Conservation (phyloP, 192 early-diverging fungal species). For the Geosiphon pyriformis region DNA sequence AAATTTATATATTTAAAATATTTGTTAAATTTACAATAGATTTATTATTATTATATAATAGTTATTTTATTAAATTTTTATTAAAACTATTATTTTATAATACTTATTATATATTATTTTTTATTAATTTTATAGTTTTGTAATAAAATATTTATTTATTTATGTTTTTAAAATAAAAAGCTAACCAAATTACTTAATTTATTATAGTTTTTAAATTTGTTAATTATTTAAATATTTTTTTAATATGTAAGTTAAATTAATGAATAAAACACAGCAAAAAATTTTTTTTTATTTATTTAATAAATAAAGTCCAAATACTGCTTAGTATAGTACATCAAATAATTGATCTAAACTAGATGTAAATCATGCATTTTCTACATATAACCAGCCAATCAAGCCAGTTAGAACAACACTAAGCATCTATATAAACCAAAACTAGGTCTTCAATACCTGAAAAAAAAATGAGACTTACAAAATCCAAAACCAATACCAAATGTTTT, state of each 20-base stretch:
- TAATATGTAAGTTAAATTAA: no score
- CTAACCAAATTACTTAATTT: not conserved
- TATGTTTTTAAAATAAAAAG: not conserved
- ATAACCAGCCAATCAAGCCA: no score
- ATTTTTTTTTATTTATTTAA: not conserved
- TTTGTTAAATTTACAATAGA: not conserved
- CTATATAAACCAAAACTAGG: no score
- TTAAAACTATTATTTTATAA: not conserved
- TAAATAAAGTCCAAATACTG: no score
- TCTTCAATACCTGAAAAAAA: no score
- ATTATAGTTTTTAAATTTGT: not conserved
- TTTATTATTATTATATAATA: not conserved
- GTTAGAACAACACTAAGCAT: no score
- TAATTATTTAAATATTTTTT: not conserved
- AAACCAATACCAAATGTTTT: no score
- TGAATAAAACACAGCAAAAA: not conserved
- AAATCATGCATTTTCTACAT: no score
- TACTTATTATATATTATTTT: not conserved
- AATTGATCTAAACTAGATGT: no score
- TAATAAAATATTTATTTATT: conserved; percentile 1
- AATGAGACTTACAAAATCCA: no score
- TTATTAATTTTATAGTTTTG: no score
- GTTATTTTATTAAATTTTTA: not conserved
- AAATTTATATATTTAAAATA: not conserved
- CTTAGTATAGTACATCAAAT: no score